Percentiles rank a stretch among this genome's conserved stretches.
Evolutionary conservation across 2,329 filamentous ascomycete species (phyloP).

Genomic region (Metarhizium album): DNA sequence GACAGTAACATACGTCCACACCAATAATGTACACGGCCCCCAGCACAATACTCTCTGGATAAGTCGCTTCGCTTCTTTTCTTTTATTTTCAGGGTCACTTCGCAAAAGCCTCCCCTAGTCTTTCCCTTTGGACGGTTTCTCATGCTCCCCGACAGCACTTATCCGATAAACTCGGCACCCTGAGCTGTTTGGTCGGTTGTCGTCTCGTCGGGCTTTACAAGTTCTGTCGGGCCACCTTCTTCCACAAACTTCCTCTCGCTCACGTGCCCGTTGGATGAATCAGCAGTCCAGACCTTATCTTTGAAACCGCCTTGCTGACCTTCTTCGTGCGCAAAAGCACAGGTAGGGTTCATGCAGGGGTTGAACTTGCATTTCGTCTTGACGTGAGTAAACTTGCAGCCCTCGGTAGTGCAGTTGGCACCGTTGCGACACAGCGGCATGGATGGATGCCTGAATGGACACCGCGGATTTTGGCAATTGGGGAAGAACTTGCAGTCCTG

Average conservation of each 20-base stretch:
- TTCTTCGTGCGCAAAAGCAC: constrained; percentile 81
- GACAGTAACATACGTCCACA: constrained; percentile 9
- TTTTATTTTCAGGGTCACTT: neutral
- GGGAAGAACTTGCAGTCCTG: constrained; percentile 87
- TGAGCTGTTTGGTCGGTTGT: constrained; percentile 28
- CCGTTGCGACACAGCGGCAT: constrained; percentile 88
- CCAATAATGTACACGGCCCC: constrained; percentile 11
- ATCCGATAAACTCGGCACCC: constrained; percentile 28
- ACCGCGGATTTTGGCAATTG: constrained; percentile 79
- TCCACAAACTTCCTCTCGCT: constrained; percentile 85
- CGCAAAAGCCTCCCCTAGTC: neutral
- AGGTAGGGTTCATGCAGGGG: constrained; percentile 82
- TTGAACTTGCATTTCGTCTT: constrained; percentile 81
- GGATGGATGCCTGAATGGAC: constrained; percentile 78
- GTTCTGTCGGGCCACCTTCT: constrained; percentile 56
- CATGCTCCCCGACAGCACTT: neutral
- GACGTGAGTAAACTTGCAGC: constrained; percentile 85
- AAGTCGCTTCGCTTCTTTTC: neutral
- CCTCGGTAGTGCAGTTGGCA: constrained; percentile 67
- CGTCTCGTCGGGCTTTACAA: constrained; percentile 51
- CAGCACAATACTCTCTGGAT: neutral
- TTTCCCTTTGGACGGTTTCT: neutral
- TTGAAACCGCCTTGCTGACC: constrained; percentile 78
- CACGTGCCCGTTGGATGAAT: constrained; percentile 50
- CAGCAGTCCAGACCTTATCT: constrained; percentile 85